Base-by-base conservation (phyloP, 441 rosid genomes). In the Eugenia klotzschiana region DNA sequence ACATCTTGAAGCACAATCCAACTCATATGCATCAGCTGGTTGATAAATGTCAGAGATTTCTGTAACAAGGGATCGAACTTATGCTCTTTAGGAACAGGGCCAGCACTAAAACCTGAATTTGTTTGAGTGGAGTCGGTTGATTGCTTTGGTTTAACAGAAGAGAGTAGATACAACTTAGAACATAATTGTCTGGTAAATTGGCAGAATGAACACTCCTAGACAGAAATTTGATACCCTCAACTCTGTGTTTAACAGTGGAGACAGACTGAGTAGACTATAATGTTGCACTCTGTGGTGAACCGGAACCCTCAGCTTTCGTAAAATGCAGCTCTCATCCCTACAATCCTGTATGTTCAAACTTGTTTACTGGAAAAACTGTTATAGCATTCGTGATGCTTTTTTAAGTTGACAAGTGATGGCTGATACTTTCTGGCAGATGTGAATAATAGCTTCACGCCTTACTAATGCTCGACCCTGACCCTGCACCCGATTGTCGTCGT, bases 301-400 rank as follows among this genome's bases (percentile, higher is more conserved):
- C 7, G 11, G 40, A 7, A 26, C 3, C 27, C 6, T 3, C 11
- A 0, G 18, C 3, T 57, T 26, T 2, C 1, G 1, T 58, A 3
- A 7, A 3, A 7, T 15, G 4, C 22, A 58, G 37, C 2, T 26
- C 40, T 27, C 5, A 2, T 58, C 0, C 64, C 0, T 13, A 1
- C 20, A 0, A 0, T 13, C 20, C 9, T 2, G 0, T 6, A 33
- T 6, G 69, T 13, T 57, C 5, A 0, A 13, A 26, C 18, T 0
- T 26, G 25, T 26, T 25, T 58, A 13, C 69, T 3, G 2, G 1
- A 1, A 26, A 25, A 25, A 13, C 0, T 2, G 0, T 25, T 7
- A 16, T 25, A 26, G 69, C 20, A 57, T 26, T 26, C 20, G 12
- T 23, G 25, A 37, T 37, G 40, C 40, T 37, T 37, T 37, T 37